Percentiles rank a stretch among this genome's conserved stretches.
These are phyloP conservation scores for Xerocomus minutiporus DNA, from an alignment of 1,284 basidiomycete genomes.

Conservation along the genomic window DNA sequence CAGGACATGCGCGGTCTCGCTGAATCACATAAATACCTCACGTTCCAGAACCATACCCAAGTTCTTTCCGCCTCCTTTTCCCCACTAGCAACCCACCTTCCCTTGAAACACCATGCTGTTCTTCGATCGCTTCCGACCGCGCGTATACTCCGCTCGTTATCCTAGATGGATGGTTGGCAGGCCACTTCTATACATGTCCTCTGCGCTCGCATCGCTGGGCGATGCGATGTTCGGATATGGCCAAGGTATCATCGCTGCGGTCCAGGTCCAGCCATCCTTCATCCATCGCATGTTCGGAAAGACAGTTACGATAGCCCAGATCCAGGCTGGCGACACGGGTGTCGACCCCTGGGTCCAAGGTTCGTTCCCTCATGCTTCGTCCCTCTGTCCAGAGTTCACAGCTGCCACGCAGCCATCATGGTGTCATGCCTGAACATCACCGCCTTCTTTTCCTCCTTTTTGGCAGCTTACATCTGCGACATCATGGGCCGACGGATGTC, in stretches of 20 bases:
- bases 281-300: constrained; percentile 45
- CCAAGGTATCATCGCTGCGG: constrained; percentile 49
- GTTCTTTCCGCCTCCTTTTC: neutral
- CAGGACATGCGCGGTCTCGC: neutral
- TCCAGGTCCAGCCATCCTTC: constrained; percentile 51
- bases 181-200: constrained; percentile 47
- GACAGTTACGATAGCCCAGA: constrained; percentile 39
- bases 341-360: constrained; percentile 47
- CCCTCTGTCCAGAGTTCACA: constrained; percentile 2
- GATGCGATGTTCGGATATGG: constrained; percentile 56
- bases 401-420: constrained; percentile 40
- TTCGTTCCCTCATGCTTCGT: constrained; percentile 18
- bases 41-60: neutral
- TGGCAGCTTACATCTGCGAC: constrained; percentile 48
- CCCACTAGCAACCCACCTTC: constrained; percentile 6
- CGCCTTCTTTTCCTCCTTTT: constrained; percentile 43
- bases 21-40: constrained; percentile 23
- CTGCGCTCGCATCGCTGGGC: constrained; percentile 49
- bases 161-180: constrained; percentile 49
- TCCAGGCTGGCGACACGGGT: constrained; percentile 40
- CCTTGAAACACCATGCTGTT: constrained; percentile 22
- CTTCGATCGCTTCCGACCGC: constrained; percentile 31
- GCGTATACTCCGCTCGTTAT: constrained; percentile 43
- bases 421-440: constrained; percentile 51
- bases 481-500: constrained; percentile 46